Evolutionary conservation across 2,329 filamentous ascomycete genomes (phyloP).

Genomic region (Coleophoma eucalyptorum): DNA sequence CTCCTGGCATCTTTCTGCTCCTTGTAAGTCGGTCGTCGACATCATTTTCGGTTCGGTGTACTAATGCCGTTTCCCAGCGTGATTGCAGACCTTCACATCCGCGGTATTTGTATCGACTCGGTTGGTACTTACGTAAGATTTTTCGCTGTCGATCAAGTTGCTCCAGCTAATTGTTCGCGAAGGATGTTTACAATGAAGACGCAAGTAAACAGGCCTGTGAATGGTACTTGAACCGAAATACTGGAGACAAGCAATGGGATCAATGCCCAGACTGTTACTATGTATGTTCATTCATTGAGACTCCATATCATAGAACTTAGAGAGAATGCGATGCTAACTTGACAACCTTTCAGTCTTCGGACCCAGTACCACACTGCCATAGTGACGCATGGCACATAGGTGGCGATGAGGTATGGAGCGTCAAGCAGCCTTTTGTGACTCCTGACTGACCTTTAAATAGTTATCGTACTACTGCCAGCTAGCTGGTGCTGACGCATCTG

Average conservation of each 20-base stretch:
- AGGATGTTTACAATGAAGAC: constrained; percentile 11
- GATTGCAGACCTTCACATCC: constrained; percentile 18
- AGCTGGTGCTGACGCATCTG: constrained; percentile 4
- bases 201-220: constrained; percentile 10
- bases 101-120: constrained; percentile 9
- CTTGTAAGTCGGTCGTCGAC: not conserved
- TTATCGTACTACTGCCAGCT: constrained; percentile 9
- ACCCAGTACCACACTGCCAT: constrained; percentile 4
- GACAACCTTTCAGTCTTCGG: too few relatives aligned
- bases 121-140: too few relatives aligned
- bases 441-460: constrained; percentile 1
- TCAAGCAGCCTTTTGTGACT: not conserved
- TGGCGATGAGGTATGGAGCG: constrained; percentile 7
- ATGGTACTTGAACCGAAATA: constrained; percentile 10
- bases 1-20: not conserved
- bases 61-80: constrained; percentile 3
- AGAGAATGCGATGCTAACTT: too few relatives aligned
- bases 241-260: constrained; percentile 8
- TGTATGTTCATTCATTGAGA: constrained; percentile 1
- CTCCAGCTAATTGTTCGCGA: too few relatives aligned
- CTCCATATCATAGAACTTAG: not conserved
- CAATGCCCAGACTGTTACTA: constrained; percentile 13
- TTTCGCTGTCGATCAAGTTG: too few relatives aligned
- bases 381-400: constrained; percentile 7
- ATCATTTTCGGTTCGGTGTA: not conserved